Evolutionary conservation across 805 yeast genomes (phyloP), one percentile per base, ranked within the genome.

Genomic region (Candida ortonii): DNA sequence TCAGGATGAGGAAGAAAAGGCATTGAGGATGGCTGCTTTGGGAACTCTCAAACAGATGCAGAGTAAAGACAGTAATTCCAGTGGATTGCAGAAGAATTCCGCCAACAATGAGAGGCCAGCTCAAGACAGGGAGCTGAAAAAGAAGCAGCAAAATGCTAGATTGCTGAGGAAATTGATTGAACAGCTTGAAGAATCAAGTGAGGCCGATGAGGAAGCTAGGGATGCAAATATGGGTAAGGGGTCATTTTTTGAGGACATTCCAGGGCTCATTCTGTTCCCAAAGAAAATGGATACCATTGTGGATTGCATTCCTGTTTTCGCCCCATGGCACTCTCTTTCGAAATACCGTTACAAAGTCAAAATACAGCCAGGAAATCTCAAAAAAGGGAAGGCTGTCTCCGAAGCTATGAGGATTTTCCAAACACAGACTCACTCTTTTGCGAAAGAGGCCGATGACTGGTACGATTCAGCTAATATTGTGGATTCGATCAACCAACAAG

Each of bases 1-100:
- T 40, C 97, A 90, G 61, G 97, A 90, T 55, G 96, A 86, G 33
- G 93, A 84, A 37, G 97, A 90, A 50, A 73, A 88, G 36, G 50
- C 61, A 28, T 49, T 81, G 37, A 71, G 94, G 45, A 78, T 90
- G 84, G 78, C 82, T 39, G 84, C 83, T 2, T 62, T 90, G 25
- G 97, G 97, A 4, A 84, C 95, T 0, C 65, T 85, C 52, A 87
- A 86, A 46, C 78, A 75, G 43, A 62, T 62, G 4, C 65, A 71
- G 31, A 31, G 44, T 16, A 25, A 25, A 7, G 33, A 40, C 5
- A 22, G 42, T 9, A 23, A 22, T 11, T 12, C n/a, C n/a, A n/a
- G n/a, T n/a, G n/a, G n/a, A n/a, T n/a, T n/a, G n/a, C 44, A 39
- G n/a, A 16, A 22, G 17, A 22, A 19, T 3, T 25, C 15, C 2